Percentiles rank a stretch among this genome's conserved stretches.
Conservation (phyloP, 192 early-diverging fungal species). For the Chytriomyces confervae region DNA sequence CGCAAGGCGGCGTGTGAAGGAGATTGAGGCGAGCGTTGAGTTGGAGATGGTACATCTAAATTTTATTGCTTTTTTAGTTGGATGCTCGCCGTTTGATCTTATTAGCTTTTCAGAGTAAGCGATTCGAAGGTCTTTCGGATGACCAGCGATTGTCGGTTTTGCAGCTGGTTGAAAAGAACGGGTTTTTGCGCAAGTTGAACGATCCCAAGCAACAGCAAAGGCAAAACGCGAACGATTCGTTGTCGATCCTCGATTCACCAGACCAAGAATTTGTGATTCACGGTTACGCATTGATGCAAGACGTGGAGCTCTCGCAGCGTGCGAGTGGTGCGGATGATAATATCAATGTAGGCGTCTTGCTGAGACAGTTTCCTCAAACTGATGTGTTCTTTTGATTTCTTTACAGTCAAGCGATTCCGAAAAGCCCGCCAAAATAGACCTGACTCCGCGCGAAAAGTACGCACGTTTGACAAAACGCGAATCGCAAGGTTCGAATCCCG, state of each 20-base stretch:
- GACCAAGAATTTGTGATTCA: not conserved
- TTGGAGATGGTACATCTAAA: conserved; percentile 1
- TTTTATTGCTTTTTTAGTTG: too few species aligned
- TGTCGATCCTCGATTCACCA: too few species aligned
- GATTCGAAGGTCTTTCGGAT: conserved; percentile 28
- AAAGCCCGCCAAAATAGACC: not conserved
- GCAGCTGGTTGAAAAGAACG: conserved; percentile 11
- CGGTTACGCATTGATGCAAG: too few species aligned
- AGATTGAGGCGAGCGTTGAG: conserved; percentile 23
- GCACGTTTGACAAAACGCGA: not conserved
- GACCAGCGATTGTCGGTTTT: conserved; percentile 17
- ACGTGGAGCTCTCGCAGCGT: not conserved
- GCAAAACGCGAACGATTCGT: not conserved
- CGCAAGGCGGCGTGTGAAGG: conserved; percentile 10
- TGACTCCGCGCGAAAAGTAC: conserved; percentile 19
- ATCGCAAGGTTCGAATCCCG: not conserved
- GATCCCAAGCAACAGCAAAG: too few species aligned
- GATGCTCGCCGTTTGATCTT: too few species aligned
- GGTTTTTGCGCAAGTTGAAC: too few species aligned
- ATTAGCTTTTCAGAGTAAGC: not conserved
- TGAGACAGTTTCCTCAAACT: too few species aligned
- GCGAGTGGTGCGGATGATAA: not conserved
- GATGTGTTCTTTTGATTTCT: too few species aligned
- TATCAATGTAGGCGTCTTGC: too few species aligned
- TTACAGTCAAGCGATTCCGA: not conserved